phyloP scores from a whole-genome alignment of 148 eudicot species.

The Rhododendron williamsianum region DNA sequence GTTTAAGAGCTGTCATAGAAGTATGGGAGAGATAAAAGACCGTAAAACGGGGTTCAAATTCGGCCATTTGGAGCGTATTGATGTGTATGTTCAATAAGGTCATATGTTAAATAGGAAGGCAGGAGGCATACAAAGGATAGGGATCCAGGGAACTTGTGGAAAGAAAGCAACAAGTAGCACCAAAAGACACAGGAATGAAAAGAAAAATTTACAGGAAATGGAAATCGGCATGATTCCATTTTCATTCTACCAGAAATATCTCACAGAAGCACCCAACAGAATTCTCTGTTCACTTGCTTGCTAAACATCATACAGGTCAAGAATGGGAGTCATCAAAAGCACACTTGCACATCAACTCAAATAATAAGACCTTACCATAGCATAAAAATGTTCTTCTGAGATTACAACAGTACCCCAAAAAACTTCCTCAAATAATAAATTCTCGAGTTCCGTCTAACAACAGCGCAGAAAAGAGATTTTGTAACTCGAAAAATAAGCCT shows the following conservation, averaged over 20 bases:
- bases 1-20: not conserved
- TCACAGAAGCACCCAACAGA: not conserved
- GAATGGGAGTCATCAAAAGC: not conserved
- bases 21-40: not conserved
- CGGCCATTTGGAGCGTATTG: not conserved
- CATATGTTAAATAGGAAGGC: not conserved
- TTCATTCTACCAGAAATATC: not conserved
- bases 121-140: not conserved
- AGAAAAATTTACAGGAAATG: not conserved
- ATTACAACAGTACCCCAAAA: not conserved
- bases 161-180: not conserved
- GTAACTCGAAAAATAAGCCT: not conserved
- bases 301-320: not conserved
- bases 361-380: not conserved
- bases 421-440: not conserved
- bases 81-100: not conserved
- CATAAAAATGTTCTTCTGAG: not conserved
- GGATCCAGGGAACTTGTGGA: not conserved
- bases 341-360: not conserved
- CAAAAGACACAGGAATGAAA: not conserved
- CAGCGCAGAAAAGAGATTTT: not conserved
- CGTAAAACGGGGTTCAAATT: not conserved
- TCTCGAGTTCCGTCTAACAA: not conserved
- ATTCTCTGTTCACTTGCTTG: not conserved
- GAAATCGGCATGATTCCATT: not conserved